Conservation (phyloP, 495 filamentous ascomycete genomes). For the Penicillium goetzii region DNA sequence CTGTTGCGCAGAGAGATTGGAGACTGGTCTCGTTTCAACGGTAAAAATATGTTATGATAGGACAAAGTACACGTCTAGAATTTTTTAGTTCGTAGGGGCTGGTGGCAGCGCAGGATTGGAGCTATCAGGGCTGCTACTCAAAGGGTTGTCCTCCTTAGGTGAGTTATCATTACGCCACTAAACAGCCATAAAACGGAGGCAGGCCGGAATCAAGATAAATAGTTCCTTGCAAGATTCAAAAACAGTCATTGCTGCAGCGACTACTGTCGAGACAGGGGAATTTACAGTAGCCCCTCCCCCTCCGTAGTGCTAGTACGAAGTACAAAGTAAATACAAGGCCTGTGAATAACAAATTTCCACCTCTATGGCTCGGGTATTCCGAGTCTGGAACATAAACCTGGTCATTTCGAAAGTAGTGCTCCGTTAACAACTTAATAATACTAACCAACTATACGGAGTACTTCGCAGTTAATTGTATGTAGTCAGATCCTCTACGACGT, state of each 20-base stretch:
- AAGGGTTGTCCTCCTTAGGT: background rate
- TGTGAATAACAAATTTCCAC: background rate
- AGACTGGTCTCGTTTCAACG: background rate
- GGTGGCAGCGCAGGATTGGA: background rate
- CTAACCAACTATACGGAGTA: background rate
- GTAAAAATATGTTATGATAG: background rate
- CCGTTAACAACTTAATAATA: background rate
- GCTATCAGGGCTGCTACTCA: background rate
- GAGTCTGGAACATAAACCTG: background rate
- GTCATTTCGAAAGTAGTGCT: background rate
- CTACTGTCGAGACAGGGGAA: background rate
- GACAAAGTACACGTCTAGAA: background rate
- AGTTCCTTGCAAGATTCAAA: background rate
- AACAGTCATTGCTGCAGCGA: background rate
- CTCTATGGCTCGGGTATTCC: background rate
- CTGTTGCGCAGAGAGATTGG: constrained; percentile 14
- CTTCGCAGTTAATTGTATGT: too few relatives aligned
- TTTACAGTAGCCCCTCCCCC: background rate
- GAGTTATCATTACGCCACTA: constrained; percentile 8
- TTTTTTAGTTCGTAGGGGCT: background rate
- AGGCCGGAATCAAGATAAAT: background rate
- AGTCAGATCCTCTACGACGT: background rate
- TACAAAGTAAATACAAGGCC: background rate
- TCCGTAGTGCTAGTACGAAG: background rate
- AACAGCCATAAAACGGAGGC: background rate